A percentile compares a stretch with the other conserved stretches of the same genome.
Evolutionary conservation across 2,329 filamentous ascomycete genomes (phyloP).

Genomic region (Cladosporium cucumerinum): DNA sequence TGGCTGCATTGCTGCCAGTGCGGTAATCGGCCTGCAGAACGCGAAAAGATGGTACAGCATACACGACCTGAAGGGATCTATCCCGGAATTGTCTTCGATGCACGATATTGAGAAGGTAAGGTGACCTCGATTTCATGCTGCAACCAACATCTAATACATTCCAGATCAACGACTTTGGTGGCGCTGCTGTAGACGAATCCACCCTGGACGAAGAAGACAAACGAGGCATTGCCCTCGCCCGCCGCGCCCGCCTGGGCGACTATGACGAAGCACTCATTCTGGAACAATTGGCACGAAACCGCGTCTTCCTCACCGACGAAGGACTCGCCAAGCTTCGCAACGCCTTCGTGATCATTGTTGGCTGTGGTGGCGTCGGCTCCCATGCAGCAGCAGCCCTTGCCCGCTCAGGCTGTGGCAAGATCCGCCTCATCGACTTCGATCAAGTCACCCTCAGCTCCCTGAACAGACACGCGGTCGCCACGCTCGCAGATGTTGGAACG

Average conservation of each 20-base stretch:
- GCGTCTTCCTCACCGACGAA: constrained; percentile 80
- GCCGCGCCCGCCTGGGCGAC: constrained; percentile 59
- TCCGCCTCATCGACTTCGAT: constrained; percentile 93
- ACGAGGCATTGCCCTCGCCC: constrained; percentile 56
- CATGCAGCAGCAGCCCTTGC: constrained; percentile 84
- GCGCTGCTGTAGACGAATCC: constrained; percentile 43
- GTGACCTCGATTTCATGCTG: not conserved
- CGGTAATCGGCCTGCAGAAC: constrained; percentile 57
- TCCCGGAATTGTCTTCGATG: constrained; percentile 52
- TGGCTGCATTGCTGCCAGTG: constrained; percentile 47
- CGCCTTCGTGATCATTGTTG: constrained; percentile 84
- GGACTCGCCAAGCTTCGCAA: constrained; percentile 76
- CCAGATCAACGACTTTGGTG: constrained; percentile 62
- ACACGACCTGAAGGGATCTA: constrained; percentile 58
- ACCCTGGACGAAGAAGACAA: constrained; percentile 53
- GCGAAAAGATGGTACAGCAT: constrained; percentile 54
- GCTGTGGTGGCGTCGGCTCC: constrained; percentile 90
- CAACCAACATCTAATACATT: constrained; percentile 11
- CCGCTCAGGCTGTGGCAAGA: constrained; percentile 80
- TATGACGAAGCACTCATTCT: constrained; percentile 79
- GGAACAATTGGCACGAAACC: constrained; percentile 89
- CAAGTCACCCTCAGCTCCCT: constrained; percentile 93
- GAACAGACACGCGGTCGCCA: constrained; percentile 94
- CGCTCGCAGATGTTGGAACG: constrained; percentile 86
- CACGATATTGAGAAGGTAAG: constrained; percentile 51